Base-by-base conservation (phyloP, 495 filamentous ascomycete species). In the Talaromyces stipitatus region DNA sequence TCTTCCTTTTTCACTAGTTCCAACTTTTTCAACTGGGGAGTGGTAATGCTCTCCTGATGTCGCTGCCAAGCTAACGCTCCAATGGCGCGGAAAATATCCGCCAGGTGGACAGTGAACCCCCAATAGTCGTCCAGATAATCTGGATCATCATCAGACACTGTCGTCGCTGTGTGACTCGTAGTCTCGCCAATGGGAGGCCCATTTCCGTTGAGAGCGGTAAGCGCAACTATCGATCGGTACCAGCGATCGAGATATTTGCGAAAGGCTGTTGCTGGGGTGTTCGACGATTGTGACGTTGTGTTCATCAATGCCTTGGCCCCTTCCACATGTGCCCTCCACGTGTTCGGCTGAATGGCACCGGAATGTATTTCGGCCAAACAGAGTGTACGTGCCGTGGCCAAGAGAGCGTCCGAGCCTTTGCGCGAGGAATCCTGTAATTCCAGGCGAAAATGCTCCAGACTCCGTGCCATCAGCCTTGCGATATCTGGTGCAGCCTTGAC, bases 341-440 rank as follows among this genome's bases (percentile, higher is more conserved):
- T 74, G 46, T 77, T 71, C 0, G 74, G 74, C 45, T 77, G 65
- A 24, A 77, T 70, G 11, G 74, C 74, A 0, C 74, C 74, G 0
- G 74, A 77, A 57, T 77, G 74, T 3, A 77, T 74, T 62, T 77
- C 74, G n/a, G 74, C 74, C 9, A 77, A 60, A 61, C 74, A 77
- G 10, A 77, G 68, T 12, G 74, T 77, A 16, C 74, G 72, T n/a
- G 74, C 74, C 7, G 74, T 77, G 8, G 74, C 74, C 33, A 77
- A 63, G 47, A 77, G 58, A 27, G 69, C 74, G 61, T 77, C 74
- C 7, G 72, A 73, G 14, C 62, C 68, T 55, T 66, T 69, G 6
- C 63, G 58, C 1, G 60, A 61, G 4, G 74, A 70, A 27, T 71
- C 67, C 45, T 75, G 72, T 7, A 77, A 61, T 52, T 77, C 74